Conservation (phyloP, 306 rosid genomes). For the Inga laurina region DNA sequence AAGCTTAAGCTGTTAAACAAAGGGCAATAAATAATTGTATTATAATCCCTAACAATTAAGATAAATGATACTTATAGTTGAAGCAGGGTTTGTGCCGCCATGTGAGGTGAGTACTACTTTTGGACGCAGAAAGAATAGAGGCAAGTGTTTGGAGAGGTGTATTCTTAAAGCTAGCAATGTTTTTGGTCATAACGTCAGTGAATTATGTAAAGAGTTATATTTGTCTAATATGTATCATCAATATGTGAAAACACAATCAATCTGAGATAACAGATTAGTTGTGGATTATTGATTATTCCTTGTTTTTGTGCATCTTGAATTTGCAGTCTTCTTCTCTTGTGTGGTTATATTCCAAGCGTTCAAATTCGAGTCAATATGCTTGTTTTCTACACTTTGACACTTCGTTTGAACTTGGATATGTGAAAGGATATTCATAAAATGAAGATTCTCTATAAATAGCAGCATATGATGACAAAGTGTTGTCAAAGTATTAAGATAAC, state of each 20-base stretch:
- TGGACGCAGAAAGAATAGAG: not conserved
- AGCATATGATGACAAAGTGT: not conserved
- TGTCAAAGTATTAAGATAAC: not conserved
- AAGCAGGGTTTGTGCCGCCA: not conserved
- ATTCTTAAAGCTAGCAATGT: not conserved
- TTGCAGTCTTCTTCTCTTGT: not conserved
- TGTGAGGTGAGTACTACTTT: not conserved
- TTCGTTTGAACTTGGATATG: not conserved
- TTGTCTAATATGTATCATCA: not conserved
- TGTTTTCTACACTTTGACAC: not conserved
- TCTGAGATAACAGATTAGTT: too few species aligned
- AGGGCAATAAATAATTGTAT: not conserved
- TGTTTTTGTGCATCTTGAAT: not conserved
- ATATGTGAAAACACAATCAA: not conserved
- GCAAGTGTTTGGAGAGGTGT: not conserved
- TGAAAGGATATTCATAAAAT: not conserved
- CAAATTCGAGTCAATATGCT: not conserved
- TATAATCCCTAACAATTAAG: not conserved
- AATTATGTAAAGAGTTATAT: not conserved
- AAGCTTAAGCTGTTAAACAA: not conserved
- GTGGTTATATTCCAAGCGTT: not conserved
- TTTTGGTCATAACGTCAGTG: not conserved
- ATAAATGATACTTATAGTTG: not conserved
- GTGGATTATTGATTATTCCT: not conserved
- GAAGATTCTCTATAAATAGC: not conserved